Conservation (phyloP, 2,329 filamentous ascomycete species). For the Trichoderma sp. region DNA sequence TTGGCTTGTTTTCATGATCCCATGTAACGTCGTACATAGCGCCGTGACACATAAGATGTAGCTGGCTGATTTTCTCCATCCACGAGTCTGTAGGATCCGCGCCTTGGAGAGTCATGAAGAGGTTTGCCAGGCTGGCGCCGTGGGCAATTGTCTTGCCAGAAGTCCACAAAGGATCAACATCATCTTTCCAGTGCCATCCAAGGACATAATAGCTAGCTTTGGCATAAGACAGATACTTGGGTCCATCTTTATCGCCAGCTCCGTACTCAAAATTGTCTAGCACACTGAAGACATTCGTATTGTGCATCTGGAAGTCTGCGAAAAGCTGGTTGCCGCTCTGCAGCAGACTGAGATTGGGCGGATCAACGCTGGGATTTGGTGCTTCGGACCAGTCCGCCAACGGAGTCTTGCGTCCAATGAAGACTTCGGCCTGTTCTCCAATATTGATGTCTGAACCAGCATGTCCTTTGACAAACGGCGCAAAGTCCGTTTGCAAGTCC, state of each 20-base stretch:
- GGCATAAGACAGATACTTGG: conserved; percentile 28
- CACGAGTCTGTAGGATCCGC: neutral
- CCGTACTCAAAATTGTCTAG: neutral
- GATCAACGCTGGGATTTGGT: neutral
- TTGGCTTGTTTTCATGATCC: neutral
- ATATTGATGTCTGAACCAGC: neutral
- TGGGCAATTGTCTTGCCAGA: conserved; percentile 13
- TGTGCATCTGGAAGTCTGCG: neutral
- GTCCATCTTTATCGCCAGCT: neutral
- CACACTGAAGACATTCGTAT: neutral
- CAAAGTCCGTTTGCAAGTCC: neutral
- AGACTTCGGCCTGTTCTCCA: neutral
- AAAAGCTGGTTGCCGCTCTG: neutral
- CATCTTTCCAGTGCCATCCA: conserved; percentile 37
- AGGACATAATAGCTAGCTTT: conserved; percentile 39
- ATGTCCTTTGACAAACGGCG: neutral
- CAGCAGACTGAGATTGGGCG: neutral
- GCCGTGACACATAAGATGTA: neutral
- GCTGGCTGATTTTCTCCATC: neutral
- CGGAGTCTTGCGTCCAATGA: neutral
- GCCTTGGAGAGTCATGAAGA: conserved; percentile 26
- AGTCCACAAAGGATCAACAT: conserved; percentile 25
- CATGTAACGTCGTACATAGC: neutral
- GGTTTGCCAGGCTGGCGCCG: conserved; percentile 21
- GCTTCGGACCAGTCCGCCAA: neutral